phyloP scores from a whole-genome alignment of 176 grass and related monocot species.

The Thinopyrum elongatum region DNA sequence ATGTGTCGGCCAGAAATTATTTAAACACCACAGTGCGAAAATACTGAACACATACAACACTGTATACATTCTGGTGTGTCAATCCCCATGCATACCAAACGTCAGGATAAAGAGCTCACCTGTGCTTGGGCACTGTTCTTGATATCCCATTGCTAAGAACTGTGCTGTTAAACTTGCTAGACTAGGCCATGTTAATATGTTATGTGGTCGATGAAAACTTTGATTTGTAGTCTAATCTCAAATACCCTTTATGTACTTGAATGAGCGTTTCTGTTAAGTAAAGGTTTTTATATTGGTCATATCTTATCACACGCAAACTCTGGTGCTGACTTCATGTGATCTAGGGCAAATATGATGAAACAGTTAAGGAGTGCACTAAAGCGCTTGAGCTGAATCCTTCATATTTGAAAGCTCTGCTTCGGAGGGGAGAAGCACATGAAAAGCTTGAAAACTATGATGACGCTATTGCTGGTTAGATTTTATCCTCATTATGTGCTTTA shows the following conservation, averaged over 20 bases:
- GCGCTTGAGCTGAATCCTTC: conserved; percentile 92
- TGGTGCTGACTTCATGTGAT: background rate
- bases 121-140: too few relatives aligned
- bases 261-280: background rate
- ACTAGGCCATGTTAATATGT: background rate
- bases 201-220: background rate
- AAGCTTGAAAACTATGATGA: conserved; percentile 97
- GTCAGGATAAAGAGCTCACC: too few relatives aligned
- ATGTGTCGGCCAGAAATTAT: too few relatives aligned
- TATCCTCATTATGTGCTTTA: conserved; percentile 3
- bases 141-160: background rate
- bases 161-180: background rate
- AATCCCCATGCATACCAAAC: too few relatives aligned
- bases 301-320: background rate
- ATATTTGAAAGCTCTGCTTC: conserved; percentile 80
- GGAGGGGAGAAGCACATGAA: conserved; percentile 92
- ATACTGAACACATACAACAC: too few relatives aligned
- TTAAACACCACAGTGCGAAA: too few relatives aligned
- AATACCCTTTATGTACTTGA: background rate
- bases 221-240: conserved; percentile 2
- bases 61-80: too few relatives aligned
- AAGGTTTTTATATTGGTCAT: background rate
- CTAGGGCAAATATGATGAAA: conserved; percentile 78
- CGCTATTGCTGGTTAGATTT: conserved; percentile 77
- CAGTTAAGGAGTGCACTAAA: conserved; percentile 93